Evolutionary conservation across 805 yeast genomes (phyloP).

Genomic region (Kluyveromyces lactis): DNA sequence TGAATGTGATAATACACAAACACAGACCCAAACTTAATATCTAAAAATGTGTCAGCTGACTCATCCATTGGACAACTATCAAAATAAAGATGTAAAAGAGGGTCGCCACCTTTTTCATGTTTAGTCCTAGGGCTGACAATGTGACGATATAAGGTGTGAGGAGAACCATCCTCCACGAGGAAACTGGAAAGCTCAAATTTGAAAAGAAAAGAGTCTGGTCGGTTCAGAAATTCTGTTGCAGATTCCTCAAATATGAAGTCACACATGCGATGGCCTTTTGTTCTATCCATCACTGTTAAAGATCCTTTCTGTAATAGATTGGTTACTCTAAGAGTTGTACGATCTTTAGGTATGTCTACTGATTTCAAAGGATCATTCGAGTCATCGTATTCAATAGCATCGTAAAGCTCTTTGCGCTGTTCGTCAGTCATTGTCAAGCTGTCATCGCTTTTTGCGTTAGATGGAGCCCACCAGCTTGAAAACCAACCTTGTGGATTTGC

Average conservation of each 20-base stretch:
- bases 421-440: slow-evolving; percentile 62
- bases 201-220: slow-evolving; percentile 70
- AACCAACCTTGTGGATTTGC: slow-evolving; percentile 47
- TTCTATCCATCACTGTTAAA: slow-evolving; percentile 42
- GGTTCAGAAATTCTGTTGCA: slow-evolving; percentile 57
- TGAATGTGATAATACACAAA: slow-evolving; percentile 83
- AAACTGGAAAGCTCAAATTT: slow-evolving; percentile 73
- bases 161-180: slow-evolving; percentile 80
- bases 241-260: slow-evolving; percentile 80
- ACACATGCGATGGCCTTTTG: slow-evolving; percentile 43
- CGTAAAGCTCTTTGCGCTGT: slow-evolving; percentile 81
- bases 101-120: slow-evolving; percentile 35
- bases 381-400: slow-evolving; percentile 89
- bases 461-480: slow-evolving; percentile 52
- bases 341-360: slow-evolving; percentile 63
- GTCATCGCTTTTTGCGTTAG: slow-evolving; percentile 29
- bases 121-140: slow-evolving; percentile 56
- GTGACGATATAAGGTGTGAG: slow-evolving; percentile 71
- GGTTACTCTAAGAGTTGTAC: slow-evolving; percentile 56
- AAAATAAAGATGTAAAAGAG: slow-evolving; percentile 73
- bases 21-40: slow-evolving; percentile 74
- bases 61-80: slow-evolving; percentile 83
- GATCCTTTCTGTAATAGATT: slow-evolving; percentile 74
- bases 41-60: slow-evolving; percentile 70
- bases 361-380: slow-evolving; percentile 34